Evolutionary conservation across 768 basidiomycete genomes (phyloP).

Genomic region (Infundibulicybe gibba): DNA sequence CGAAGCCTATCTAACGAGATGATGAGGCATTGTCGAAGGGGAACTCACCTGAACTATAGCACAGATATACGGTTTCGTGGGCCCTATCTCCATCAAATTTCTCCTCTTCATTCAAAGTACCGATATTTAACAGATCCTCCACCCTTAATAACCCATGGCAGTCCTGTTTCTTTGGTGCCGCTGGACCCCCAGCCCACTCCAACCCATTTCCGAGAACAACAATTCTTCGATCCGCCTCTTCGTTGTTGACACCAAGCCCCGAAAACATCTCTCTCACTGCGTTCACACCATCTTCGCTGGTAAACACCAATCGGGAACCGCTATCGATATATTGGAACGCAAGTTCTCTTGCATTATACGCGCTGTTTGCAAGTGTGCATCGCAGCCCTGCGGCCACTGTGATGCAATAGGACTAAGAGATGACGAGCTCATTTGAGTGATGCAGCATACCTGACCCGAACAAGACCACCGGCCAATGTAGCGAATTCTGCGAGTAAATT

Average conservation of each 20-base stretch:
- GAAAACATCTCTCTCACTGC: constrained; percentile 57
- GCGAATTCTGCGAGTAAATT: constrained; percentile 67
- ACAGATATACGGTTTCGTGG: constrained; percentile 60
- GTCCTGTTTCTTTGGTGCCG: constrained; percentile 17
- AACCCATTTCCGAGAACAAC: constrained; percentile 51
- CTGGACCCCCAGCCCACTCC: constrained; percentile 41
- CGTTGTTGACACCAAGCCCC: constrained; percentile 38
- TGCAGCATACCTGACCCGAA: constrained; percentile 37
- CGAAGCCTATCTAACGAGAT: constrained; percentile 9
- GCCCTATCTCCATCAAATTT: constrained; percentile 47
- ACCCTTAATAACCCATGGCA: constrained; percentile 31
- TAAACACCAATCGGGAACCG: constrained; percentile 58
- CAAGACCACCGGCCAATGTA: constrained; percentile 45
- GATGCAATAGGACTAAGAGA: background rate
- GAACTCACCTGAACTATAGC: constrained; percentile 46
- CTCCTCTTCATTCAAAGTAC: constrained; percentile 49
- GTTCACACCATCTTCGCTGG: constrained; percentile 56
- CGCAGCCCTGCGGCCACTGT: constrained; percentile 61
- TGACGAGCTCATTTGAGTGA: too few species aligned
- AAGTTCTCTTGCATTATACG: constrained; percentile 67
- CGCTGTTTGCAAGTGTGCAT: constrained; percentile 71
- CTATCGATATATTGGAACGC: constrained; percentile 70
- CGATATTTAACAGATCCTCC: constrained; percentile 47
- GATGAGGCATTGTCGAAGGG: background rate
- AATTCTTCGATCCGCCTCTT: constrained; percentile 49